A percentile compares a stretch with the other conserved stretches of the same genome.
Evolutionary conservation across 169 alveolate species (phyloP).

Genomic region (Cryptosporidium ubiquitum): DNA sequence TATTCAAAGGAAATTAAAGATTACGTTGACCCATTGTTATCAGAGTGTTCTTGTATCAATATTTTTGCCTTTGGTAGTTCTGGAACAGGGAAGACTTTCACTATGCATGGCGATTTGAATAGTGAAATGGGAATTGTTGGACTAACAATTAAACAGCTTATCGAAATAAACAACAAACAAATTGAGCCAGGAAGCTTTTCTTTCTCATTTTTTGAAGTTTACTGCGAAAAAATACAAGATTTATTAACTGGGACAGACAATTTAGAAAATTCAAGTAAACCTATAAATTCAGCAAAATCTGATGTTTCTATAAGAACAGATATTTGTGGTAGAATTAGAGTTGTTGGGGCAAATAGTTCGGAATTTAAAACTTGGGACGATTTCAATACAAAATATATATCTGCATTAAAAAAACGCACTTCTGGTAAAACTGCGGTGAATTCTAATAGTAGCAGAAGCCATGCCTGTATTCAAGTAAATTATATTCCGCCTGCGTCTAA

Average conservation of each 20-base stretch:
- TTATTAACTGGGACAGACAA: conserved; percentile 35
- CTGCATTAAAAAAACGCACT: conserved; percentile 25
- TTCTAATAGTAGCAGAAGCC: conserved; percentile 62
- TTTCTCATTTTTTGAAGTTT: conserved; percentile 75
- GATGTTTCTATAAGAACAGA: conserved; percentile 66
- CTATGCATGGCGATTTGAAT: conserved; percentile 71
- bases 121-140: conserved; percentile 49
- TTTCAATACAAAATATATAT: not conserved
- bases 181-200: conserved; percentile 59
- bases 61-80: conserved; percentile 77
- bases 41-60: conserved; percentile 67
- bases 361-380: conserved; percentile 67
- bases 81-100: conserved; percentile 77
- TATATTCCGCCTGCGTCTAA: conserved; percentile 36
- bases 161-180: conserved; percentile 20
- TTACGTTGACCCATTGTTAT: conserved; percentile 27
- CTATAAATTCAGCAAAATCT: not conserved
- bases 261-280: not conserved
- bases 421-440: conserved; percentile 59
- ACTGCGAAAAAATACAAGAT: conserved; percentile 75
- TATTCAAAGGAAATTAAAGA: conserved; percentile 32
- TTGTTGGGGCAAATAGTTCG: conserved; percentile 20
- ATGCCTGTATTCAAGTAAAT: conserved; percentile 71
- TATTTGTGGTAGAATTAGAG: conserved; percentile 65
- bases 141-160: conserved; percentile 34